A percentile compares a stretch with the other conserved stretches of the same genome.
phyloP scores from a whole-genome alignment of 345 rosid species.

The Pistacia atlantica region DNA sequence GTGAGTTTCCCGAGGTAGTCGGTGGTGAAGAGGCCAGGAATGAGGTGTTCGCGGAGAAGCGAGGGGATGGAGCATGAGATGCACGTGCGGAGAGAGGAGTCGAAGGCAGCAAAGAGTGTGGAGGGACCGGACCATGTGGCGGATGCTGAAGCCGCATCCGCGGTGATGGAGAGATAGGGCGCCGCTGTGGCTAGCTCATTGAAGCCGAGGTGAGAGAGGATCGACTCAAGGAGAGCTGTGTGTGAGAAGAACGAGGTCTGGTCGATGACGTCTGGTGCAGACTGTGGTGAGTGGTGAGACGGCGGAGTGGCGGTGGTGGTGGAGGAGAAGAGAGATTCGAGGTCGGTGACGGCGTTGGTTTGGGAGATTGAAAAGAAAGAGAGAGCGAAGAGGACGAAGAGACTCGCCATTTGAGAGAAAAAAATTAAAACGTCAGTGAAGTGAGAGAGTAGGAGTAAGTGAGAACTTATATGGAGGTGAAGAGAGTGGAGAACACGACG shows the following conservation, averaged over 20 bases:
- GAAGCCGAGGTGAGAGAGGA: constrained; percentile 69
- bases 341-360: constrained; percentile 4
- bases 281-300: constrained; percentile 3
- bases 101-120: constrained; percentile 67
- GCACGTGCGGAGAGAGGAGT: constrained; percentile 53
- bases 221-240: constrained; percentile 43
- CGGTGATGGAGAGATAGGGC: constrained; percentile 45
- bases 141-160: constrained; percentile 12
- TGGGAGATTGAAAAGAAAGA: constrained; percentile 18
- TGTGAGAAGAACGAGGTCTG: constrained; percentile 29
- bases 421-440: background rate
- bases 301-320: constrained; percentile 18
- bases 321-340: background rate
- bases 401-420: constrained; percentile 32
- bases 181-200: constrained; percentile 56
- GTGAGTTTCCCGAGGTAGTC: constrained; percentile 56
- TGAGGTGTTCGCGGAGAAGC: constrained; percentile 68
- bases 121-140: constrained; percentile 61
- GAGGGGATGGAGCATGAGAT: constrained; percentile 45
- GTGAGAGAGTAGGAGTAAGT: background rate
- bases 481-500: background rate
- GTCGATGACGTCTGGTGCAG: constrained; percentile 25
- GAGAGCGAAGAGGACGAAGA: constrained; percentile 12
- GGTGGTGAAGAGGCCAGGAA: constrained; percentile 61
- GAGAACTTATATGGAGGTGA: constrained; percentile 8